Evolutionary conservation across 2,329 filamentous ascomycete species (phyloP), one percentile per base, ranked within the genome.

Genomic region (Calonectria honghensis): DNA sequence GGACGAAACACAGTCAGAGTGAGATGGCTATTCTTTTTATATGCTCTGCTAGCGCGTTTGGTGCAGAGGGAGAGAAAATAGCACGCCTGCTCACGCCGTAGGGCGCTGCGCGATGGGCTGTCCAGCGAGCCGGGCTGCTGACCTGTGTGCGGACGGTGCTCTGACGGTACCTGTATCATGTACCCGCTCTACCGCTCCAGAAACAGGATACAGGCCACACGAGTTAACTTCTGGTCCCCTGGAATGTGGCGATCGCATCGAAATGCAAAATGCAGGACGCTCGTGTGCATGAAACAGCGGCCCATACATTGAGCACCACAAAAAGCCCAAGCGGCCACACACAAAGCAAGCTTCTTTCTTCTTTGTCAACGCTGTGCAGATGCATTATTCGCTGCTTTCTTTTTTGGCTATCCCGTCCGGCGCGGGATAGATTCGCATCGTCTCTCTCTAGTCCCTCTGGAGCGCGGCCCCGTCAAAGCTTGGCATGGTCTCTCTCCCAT

Each of bases 281-380:
- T 76, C 68, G 74, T 78, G 71, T 78, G 72, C 64, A 70, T 78
- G 79, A 78, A 80, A 80, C 77, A 76, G 32, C 45, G 64, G 35
- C 52, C 72, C 67, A 63, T 61, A 70, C 72, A 65, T 73, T 54
- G 48, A 31, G 59, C 48, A 31, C 48, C 37, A 66, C 69, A 32
- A 66, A 72, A 66, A 59, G 37, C 35, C 69, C 61, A 67, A 67
- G 61, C 75, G 75, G 41, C 66, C 59, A 51, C 51, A 31, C 35
- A 37, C 68, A 64, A 31, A 68, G 45, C 45, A 48, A 9, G n/a
- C 45, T 64, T 31, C 16, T 52, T 51, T 64, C 29, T 45, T 41
- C 27, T 48, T 16, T n/a, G 16, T 41, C 24, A 18, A 29, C 39
- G 16, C 31, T 50, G 61, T 65, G 61, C 41, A 65, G n/a, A 29